Evolutionary conservation across 2,329 filamentous ascomycete genomes (phyloP), one percentile per base, ranked within the genome.

Genomic region (Colletotrichum lentis): DNA sequence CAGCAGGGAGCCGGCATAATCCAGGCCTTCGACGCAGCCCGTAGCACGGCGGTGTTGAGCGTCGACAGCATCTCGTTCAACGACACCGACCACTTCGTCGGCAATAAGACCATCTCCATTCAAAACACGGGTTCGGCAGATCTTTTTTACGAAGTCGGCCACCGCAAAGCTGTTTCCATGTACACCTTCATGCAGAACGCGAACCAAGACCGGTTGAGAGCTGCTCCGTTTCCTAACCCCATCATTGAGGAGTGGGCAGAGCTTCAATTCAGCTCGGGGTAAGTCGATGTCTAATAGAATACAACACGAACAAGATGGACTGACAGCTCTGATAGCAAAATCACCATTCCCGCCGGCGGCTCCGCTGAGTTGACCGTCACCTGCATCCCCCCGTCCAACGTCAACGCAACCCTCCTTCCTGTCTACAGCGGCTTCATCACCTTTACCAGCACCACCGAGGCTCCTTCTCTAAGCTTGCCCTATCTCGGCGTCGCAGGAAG

Each of bases 1-100:
- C 88, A 91, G 73, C 86, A 89, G 72, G 88, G 88, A 12, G 84
- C 78, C 24, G 88, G 88, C 47, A 77, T 90, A 8, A 77, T 90
- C 53, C 85, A 88, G 71, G 87, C 86, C 2, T 84, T 84, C 69
- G 84, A 88, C 67, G 86, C 87, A 3, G 85, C 87, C 5, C 83
- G 84, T 69, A 79, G 83, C 14, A 86, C 81, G 2, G 83, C 84
- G 2, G 73, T 85, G 8, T 77, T 90, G n/a, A 84, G 82, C 71
- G 82, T 81, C 6, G 84, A 84, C 12, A 86, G 83, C 73, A 76
- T 91, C 18, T 82, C 85, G 3, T 89, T 90, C 77, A 90, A 90
- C 73, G 88, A 90, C 73, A 88, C 87, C 0, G 85, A 86, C 70
- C 74, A 90, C 78, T 84, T 88, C 67, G 74, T 76, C 46, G 75